Conservation (phyloP, 768 basidiomycete species). For the Hygrophorus russula region DNA sequence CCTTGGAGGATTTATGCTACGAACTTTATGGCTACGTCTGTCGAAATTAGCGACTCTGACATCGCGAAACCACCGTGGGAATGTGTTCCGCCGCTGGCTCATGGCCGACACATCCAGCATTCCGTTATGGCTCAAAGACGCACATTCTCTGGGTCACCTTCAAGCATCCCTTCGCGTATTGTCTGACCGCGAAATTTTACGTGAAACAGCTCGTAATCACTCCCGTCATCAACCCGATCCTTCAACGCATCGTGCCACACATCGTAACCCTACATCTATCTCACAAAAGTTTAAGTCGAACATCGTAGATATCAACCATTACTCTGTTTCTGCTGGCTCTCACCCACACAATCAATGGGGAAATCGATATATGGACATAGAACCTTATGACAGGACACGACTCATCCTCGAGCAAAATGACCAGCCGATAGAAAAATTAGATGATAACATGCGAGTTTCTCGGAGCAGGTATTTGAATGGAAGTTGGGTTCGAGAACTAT, state of each 20-base stretch:
- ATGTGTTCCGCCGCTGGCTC: background rate
- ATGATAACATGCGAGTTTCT: constrained; percentile 1
- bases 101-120: constrained; percentile 8
- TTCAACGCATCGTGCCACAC: constrained; percentile 8
- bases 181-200: constrained; percentile 22
- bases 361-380: constrained; percentile 67
- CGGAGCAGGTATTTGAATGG: constrained; percentile 63
- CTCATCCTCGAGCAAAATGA: constrained; percentile 34
- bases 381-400: constrained; percentile 76
- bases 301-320: constrained; percentile 27
- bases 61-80: constrained; percentile 11
- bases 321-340: constrained; percentile 43
- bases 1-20: background rate
- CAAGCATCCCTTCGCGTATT: constrained; percentile 22
- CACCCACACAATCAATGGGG: constrained; percentile 28
- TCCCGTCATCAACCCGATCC: constrained; percentile 11
- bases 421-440: constrained; percentile 6
- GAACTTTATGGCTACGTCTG: constrained; percentile 40
- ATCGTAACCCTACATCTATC: too few species aligned
- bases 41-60: constrained; percentile 27
- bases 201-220: constrained; percentile 19
- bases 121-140: constrained; percentile 22
- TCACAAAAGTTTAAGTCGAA: constrained; percentile 8
- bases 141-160: constrained; percentile 14
- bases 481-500: constrained; percentile 71